These are phyloP conservation scores for Solanum chacoense DNA, from an alignment of 305 asterid genomes.

Conservation along the genomic window DNA sequence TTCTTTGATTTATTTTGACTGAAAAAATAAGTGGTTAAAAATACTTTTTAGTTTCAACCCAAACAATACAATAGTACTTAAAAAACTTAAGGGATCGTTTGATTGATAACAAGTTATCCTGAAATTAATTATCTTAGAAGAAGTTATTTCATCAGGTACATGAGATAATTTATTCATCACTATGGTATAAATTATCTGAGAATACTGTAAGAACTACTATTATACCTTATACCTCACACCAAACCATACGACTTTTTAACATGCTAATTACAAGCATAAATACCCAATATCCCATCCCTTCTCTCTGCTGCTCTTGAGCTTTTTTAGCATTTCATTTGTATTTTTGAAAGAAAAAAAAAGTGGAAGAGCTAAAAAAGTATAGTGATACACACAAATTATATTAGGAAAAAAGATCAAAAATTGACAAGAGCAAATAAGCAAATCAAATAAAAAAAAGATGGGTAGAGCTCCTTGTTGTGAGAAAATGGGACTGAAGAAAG, in stretches of 20 bases:
- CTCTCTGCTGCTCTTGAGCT: not conserved
- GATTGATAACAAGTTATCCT: too few relatives aligned
- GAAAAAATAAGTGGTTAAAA: not conserved
- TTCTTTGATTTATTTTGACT: too few relatives aligned
- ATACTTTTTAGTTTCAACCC: not conserved
- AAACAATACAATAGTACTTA: not conserved
- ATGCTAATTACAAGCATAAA: not conserved
- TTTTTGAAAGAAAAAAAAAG: not conserved
- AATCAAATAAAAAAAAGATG: slow-evolving; percentile 21
- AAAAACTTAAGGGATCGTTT: not conserved
- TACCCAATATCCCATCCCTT: not conserved
- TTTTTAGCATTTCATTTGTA: not conserved
- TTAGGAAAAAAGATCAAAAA: not conserved
- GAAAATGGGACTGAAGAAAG: slow-evolving; percentile 76
- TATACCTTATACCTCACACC: too few relatives aligned
- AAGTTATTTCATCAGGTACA: not conserved
- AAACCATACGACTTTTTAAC: not conserved
- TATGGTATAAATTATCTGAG: too few relatives aligned
- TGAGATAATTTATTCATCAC: too few relatives aligned
- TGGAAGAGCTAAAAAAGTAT: not conserved
- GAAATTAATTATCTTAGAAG: too few relatives aligned
- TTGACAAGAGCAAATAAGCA: not conserved
- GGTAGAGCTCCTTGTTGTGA: slow-evolving; percentile 92
- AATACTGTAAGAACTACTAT: not conserved
- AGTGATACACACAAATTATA: not conserved